phyloP scores from a whole-genome alignment of 2,329 filamentous ascomycete species.

The Fusarium protoensiforme region DNA sequence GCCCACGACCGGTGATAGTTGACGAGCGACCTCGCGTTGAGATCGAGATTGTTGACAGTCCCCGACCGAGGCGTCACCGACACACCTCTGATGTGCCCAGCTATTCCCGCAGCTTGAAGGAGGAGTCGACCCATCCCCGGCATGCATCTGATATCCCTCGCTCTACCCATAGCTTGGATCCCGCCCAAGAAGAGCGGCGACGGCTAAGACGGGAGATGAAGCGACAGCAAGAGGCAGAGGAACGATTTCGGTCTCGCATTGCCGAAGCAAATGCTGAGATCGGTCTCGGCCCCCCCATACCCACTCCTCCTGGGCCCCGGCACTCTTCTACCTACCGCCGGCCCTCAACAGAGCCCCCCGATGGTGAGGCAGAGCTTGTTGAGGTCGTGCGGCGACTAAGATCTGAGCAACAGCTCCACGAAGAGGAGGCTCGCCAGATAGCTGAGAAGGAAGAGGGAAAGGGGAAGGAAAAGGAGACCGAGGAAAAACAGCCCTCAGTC shows the following conservation, averaged over 20 bases:
- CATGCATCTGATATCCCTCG: not conserved
- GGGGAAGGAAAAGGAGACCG: too few species aligned
- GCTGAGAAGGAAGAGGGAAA: not conserved
- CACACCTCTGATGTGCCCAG: constrained; percentile 50
- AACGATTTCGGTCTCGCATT: constrained; percentile 49
- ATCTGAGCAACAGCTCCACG: too few species aligned
- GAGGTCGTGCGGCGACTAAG: too few species aligned
- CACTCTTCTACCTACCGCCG: constrained; percentile 34
- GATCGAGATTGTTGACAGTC: constrained; percentile 51
- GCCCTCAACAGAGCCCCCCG: not conserved
- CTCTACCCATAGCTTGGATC: constrained; percentile 17
- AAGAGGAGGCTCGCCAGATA: not conserved
- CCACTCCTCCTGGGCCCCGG: constrained; percentile 31
- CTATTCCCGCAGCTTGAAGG: constrained; percentile 35
- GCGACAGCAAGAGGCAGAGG: constrained; percentile 41
- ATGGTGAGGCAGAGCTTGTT: not conserved
- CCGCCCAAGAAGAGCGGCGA: constrained; percentile 44
- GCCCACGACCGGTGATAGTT: constrained; percentile 51
- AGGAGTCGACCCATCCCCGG: not conserved
- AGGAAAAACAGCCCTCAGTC: not conserved
- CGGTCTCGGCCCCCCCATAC: too few species aligned
- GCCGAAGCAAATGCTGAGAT: constrained; percentile 56
- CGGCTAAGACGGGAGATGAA: constrained; percentile 18
- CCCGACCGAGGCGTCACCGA: constrained; percentile 47
- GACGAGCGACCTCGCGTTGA: constrained; percentile 48